Percentiles rank a stretch among this genome's conserved stretches.
phyloP scores from a whole-genome alignment of 768 basidiomycete species.

The Lactarius sp. region DNA sequence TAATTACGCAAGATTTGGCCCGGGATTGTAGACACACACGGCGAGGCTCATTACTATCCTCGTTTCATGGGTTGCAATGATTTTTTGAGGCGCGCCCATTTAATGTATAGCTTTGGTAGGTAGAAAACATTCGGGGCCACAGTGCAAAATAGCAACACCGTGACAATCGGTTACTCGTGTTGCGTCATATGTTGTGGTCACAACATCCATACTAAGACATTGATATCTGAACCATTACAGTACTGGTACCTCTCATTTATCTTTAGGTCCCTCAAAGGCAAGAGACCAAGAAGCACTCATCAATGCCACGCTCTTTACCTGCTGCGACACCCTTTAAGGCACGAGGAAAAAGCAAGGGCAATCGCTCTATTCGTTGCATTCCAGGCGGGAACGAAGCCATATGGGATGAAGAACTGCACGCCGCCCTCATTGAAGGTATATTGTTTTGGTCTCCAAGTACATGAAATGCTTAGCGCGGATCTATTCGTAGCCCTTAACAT shows the following conservation, averaged over 20 bases:
- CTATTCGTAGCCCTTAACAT: constrained; percentile 17
- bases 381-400: constrained; percentile 25
- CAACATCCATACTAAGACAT: background rate
- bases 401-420: constrained; percentile 24
- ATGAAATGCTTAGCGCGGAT: background rate
- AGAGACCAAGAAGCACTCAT: constrained; percentile 3
- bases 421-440: constrained; percentile 25
- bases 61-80: background rate
- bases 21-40: background rate
- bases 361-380: constrained; percentile 24
- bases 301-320: constrained; percentile 18
- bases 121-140: background rate
- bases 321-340: constrained; percentile 10
- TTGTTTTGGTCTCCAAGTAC: constrained; percentile 11
- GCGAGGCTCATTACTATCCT: background rate
- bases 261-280: constrained; percentile 7
- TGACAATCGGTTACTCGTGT: background rate
- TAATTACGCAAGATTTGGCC: background rate
- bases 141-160: background rate
- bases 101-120: background rate
- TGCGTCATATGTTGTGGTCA: background rate
- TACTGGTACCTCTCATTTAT: background rate
- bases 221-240: background rate
- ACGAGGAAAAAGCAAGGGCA: constrained; percentile 23
- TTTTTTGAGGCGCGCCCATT: background rate